These are phyloP conservation scores for Hygrophoropsis aurantiaca DNA, from an alignment of 768 basidiomycete genomes.

Conservation along the genomic window DNA sequence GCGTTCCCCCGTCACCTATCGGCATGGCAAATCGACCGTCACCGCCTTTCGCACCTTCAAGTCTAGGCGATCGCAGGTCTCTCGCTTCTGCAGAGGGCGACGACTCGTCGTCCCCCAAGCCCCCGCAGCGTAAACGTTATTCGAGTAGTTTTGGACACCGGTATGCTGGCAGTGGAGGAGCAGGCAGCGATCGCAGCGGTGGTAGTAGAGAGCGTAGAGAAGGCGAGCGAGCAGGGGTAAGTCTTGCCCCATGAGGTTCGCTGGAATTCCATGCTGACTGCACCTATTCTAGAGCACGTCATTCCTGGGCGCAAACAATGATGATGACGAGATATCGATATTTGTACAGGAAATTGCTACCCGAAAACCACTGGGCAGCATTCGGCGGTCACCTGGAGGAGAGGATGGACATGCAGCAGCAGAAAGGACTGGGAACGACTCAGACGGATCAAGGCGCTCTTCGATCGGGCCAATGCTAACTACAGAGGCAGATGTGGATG, in stretches of 20 bases:
- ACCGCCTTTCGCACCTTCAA: slow-evolving; percentile 42
- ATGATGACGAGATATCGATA: slow-evolving; percentile 76
- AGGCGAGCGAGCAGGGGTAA: slow-evolving; percentile 10
- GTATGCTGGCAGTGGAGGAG: slow-evolving; percentile 45
- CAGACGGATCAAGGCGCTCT: slow-evolving; percentile 18
- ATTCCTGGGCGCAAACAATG: slow-evolving; percentile 49
- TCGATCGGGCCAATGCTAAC: slow-evolving; percentile 57
- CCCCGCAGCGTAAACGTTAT: slow-evolving; percentile 56
- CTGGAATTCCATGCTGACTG: neutral
- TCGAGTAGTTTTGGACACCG: slow-evolving; percentile 79
- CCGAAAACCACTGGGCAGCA: slow-evolving; percentile 52
- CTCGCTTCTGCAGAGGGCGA: slow-evolving; percentile 35
- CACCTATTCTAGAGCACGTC: slow-evolving; percentile 42
- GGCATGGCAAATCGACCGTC: slow-evolving; percentile 32
- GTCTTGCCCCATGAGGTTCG: neutral
- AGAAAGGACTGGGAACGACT: slow-evolving; percentile 18
- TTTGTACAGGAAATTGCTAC: slow-evolving; percentile 79
- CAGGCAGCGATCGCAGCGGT: slow-evolving; percentile 34
- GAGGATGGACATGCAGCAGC: slow-evolving; percentile 34
- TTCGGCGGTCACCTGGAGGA: slow-evolving; percentile 9
- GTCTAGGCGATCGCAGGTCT: slow-evolving; percentile 42
- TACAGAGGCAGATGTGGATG: slow-evolving; percentile 65
- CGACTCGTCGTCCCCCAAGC: slow-evolving; percentile 22
- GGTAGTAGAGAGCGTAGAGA: slow-evolving; percentile 37
- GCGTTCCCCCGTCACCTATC: slow-evolving; percentile 40